Base-by-base conservation (phyloP, 2,329 filamentous ascomycete species). In the Colletotrichum sidae region DNA sequence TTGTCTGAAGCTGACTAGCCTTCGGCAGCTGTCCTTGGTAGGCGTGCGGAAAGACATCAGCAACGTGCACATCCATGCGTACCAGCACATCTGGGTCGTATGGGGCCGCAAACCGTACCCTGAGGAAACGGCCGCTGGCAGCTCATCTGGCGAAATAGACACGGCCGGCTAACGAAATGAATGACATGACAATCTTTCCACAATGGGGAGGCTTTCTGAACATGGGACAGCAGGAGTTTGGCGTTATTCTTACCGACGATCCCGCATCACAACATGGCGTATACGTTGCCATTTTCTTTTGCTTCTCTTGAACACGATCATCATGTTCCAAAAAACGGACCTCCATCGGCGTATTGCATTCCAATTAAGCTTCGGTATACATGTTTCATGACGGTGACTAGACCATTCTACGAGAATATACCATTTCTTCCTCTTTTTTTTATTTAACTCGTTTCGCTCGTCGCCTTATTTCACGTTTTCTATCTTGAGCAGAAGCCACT, bases 21-120 rank as follows among this genome's bases (percentile, higher is more conserved):
- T 4, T 38, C 8, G 33, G 3, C 46, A 84, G 83, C 79, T 86
- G 6, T 78, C 77, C 3, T 74, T 86, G 12, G 79, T 86, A 38
- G 77, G 83, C 46, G 83, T 86, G 5, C 78, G 85, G 49, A 79
- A 77, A 64, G 80, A 83, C 38, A 68, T 86, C 4, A 79, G 78
- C 6, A 77, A 87, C 70, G 74, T 76, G 3, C 74, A 74, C 8
- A 78, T 84, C 10, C 84, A 86, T 67, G 78, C 81, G 1, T 87
- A 85, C 63, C 75, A 82, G 67, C 79, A 78, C 34, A 73, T 84
- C n/a, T 79, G 81, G 65, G 80, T 86, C 6, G 81, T 87, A 0
- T 82, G 79, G 70, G 84, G 83, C 8, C 77, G 84, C 34, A 86
- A 86, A 68, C 84, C 84, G 1, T 76, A 74, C 56, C 74, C 72